Base-by-base conservation (phyloP, 441 rosid genomes). In the Pelargonium australe region DNA sequence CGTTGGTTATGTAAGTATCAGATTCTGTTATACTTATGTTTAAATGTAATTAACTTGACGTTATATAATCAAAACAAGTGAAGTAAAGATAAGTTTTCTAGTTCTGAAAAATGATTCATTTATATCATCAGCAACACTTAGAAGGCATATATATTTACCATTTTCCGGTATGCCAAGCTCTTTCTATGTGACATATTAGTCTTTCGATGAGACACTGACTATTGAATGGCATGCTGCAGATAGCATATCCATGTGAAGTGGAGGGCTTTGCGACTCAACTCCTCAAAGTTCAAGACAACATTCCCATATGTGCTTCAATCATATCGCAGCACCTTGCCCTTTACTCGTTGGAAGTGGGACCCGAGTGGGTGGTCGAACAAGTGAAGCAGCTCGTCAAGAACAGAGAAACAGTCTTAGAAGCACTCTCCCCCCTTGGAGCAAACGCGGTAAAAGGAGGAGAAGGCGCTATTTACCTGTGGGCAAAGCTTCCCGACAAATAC, bases 381-480 rank as follows among this genome's bases (percentile, higher is more conserved):
- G 97, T 91, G 73, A 83, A 86, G 78, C 83, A 85, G 68, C 96
- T 92, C 0, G 87, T 84, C 53, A 89, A 82, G 89, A 95, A 87
- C 83, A 77, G 86, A 68, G 94, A 91, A 74, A 87, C 91, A 25
- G 82, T 92, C 23, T 55, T 41, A 64, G 83, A 88, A 65, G 96
- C 98, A 4, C 91, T 95, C 43, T 82, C 88, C n/a, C 96, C 97
- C 2, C 72, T 95, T 16, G 98, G 99, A 25, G 76, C 87, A 71
- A 92, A 72, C n/a, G 84, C 90, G 3, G 86, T 92, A 4, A 90
- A 80, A 76, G 99, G 99, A 14, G 98, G 98, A 71, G 98, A 95
- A 80, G 99, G 99, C 1, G 96, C 94, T n/a, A 87, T 95, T 7
- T 95, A 95, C 90, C 51, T 95, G 63, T 95, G 99, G 99, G 98